phyloP scores from a whole-genome alignment of 768 basidiomycete species.

The Naganishia vishniacii region DNA sequence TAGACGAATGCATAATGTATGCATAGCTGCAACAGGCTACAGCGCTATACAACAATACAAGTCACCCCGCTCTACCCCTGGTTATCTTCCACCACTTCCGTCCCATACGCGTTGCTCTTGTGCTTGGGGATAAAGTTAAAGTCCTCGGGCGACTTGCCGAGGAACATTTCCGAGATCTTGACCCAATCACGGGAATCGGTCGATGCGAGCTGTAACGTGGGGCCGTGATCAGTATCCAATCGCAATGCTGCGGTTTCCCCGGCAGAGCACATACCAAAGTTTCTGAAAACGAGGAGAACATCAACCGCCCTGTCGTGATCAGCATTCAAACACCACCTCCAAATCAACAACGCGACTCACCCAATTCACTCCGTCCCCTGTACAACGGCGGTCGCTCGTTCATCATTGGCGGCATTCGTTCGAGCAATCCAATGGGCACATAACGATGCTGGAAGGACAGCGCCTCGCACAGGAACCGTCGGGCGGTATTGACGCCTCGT shows the following conservation, averaged over 20 bases:
- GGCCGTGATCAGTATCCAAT: neutral
- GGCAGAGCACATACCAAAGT: constrained; percentile 52
- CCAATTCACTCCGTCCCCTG: constrained; percentile 78
- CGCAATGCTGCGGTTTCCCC: neutral
- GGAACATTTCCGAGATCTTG: constrained; percentile 88
- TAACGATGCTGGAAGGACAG: constrained; percentile 96
- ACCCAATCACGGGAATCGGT: constrained; percentile 80
- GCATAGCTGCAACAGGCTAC: no score
- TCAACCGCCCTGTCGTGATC: no score
- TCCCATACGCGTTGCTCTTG: constrained; percentile 65
- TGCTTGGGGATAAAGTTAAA: constrained; percentile 90
- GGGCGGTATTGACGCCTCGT: constrained; percentile 75
- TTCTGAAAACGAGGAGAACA: constrained; percentile 53
- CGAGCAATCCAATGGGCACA: constrained; percentile 85
- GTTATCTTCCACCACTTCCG: constrained; percentile 48
- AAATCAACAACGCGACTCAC: constrained; percentile 52
- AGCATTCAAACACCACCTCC: constrained; percentile 19
- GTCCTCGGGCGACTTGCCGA: constrained; percentile 74
- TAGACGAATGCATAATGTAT: no score
- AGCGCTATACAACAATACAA: no score
- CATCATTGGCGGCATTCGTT: constrained; percentile 68
- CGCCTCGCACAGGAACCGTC: constrained; percentile 89
- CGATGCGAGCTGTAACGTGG: constrained; percentile 58
- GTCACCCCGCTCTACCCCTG: constrained; percentile 5
- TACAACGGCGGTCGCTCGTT: constrained; percentile 89